Conservation (phyloP, 2,329 filamentous ascomycete genomes). For the Fusarium marasasianum region DNA sequence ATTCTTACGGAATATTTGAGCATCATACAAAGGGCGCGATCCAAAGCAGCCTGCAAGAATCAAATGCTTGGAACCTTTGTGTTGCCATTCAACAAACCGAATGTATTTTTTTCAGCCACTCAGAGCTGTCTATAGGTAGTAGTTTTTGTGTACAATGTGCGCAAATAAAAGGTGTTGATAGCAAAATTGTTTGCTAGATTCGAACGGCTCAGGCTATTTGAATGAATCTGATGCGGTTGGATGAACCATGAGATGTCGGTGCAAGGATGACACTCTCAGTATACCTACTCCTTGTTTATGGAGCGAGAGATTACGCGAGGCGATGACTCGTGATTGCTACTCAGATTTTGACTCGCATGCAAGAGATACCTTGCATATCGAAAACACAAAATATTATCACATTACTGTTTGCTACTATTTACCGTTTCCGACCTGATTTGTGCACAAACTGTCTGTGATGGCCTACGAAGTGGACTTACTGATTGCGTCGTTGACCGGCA, state of each 20-base stretch:
- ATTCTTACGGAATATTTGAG: constrained; percentile 34
- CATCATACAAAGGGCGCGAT: constrained; percentile 16
- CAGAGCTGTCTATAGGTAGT: constrained; percentile 18
- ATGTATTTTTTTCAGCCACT: constrained; percentile 8
- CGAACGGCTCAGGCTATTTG: not conserved
- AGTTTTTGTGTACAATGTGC: constrained; percentile 23
- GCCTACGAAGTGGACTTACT: not conserved
- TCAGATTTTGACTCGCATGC: not conserved
- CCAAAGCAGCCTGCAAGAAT: constrained; percentile 2
- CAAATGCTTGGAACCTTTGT: constrained; percentile 19
- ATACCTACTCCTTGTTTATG: not conserved
- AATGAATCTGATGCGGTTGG: constrained; percentile 1
- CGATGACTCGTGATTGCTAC: not conserved
- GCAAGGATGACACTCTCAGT: not conserved
- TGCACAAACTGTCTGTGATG: not conserved
- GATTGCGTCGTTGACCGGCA: not conserved
- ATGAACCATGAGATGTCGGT: not conserved
- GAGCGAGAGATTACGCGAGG: constrained; percentile 6
- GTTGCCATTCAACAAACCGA: constrained; percentile 4
- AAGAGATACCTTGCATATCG: too few species aligned
- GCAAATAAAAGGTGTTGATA: constrained; percentile 32
- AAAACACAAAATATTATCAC: not conserved
- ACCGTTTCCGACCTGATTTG: not conserved
- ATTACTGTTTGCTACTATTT: not conserved
- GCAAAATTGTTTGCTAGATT: not conserved